phyloP scores from a whole-genome alignment of 2,329 filamentous ascomycete genomes.

The Alternaria gaisen region DNA sequence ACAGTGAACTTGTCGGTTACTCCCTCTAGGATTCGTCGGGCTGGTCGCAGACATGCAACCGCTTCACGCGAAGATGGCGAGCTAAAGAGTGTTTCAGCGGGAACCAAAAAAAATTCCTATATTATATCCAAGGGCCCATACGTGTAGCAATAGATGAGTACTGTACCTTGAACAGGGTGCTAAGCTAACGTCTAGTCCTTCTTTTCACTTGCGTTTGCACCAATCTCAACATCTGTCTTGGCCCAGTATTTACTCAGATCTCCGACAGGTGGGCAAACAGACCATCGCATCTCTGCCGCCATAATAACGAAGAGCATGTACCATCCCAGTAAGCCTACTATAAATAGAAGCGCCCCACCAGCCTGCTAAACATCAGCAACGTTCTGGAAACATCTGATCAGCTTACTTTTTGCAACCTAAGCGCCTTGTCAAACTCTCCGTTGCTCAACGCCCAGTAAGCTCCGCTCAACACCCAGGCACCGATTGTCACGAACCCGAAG shows the following conservation, averaged over 20 bases:
- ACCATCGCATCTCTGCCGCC: slow-evolving; percentile 62
- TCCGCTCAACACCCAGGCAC: slow-evolving; percentile 57
- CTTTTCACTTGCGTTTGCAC: slow-evolving; percentile 37
- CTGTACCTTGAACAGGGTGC: too few relatives aligned
- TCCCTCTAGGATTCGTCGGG: too few relatives aligned
- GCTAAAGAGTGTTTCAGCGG: too few relatives aligned
- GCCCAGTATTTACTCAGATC: slow-evolving; percentile 62
- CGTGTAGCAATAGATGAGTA: too few relatives aligned
- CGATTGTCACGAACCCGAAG: slow-evolving; percentile 58
- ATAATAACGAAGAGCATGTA: slow-evolving; percentile 65
- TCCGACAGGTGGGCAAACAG: slow-evolving; percentile 59
- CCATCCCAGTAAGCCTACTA: slow-evolving; percentile 60
- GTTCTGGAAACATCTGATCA: too few relatives aligned
- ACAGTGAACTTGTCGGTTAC: too few relatives aligned
- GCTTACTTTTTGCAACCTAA: slow-evolving; percentile 58
- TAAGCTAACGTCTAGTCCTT: slow-evolving; percentile 26
- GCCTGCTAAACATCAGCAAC: slow-evolving; percentile 30
- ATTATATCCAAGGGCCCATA: background rate
- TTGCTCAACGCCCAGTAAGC: slow-evolving; percentile 60
- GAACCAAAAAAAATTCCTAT: too few relatives aligned
- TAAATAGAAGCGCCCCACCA: slow-evolving; percentile 54
- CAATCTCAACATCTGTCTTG: slow-evolving; percentile 39
- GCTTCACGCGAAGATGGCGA: too few relatives aligned
- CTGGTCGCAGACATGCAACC: too few relatives aligned
- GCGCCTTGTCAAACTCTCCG: slow-evolving; percentile 55